A percentile compares a stretch with the other conserved stretches of the same genome.
These are phyloP conservation scores for Salmacisia buchloeana DNA, from an alignment of 1,284 basidiomycete genomes.

Conservation along the genomic window DNA sequence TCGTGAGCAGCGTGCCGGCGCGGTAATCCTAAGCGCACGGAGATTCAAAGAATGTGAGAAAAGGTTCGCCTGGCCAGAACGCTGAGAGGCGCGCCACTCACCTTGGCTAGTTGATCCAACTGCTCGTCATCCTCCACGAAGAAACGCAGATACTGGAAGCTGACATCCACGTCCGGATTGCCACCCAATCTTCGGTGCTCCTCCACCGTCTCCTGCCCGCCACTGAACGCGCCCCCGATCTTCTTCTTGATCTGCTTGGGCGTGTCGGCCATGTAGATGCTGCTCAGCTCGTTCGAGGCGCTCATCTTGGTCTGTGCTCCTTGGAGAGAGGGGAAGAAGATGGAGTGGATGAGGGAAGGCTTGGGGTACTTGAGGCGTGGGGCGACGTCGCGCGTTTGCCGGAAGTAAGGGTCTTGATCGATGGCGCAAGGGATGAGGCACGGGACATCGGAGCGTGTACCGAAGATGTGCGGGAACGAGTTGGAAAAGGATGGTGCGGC, in stretches of 20 bases:
- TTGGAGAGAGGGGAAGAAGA: conserved; percentile 97
- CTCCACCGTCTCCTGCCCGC: conserved; percentile 73
- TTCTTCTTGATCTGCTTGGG: conserved; percentile 95
- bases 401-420: conserved; percentile 90
- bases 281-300: conserved; percentile 80
- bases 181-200: conserved; percentile 84
- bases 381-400: conserved; percentile 90
- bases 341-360: conserved; percentile 83
- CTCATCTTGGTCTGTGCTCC: conserved; percentile 99
- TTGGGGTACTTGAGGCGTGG: conserved; percentile 91
- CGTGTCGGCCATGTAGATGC: conserved; percentile 93
- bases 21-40: conserved; percentile 71
- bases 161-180: conserved; percentile 89
- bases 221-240: conserved; percentile 67
- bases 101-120: conserved; percentile 69
- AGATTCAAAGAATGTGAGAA: not conserved
- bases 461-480: conserved; percentile 98
- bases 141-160: conserved; percentile 94
- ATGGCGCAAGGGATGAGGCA: conserved; percentile 97
- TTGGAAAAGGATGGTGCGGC: conserved; percentile 95
- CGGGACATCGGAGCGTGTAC: conserved; percentile 73
- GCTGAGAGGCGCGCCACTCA: conserved; percentile 51
- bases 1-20: conserved; percentile 77
- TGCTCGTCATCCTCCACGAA: conserved; percentile 92
- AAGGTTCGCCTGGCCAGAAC: not conserved